These are phyloP conservation scores for Galerina sulciceps DNA, from an alignment of 768 basidiomycete genomes.

Conservation along the genomic window DNA sequence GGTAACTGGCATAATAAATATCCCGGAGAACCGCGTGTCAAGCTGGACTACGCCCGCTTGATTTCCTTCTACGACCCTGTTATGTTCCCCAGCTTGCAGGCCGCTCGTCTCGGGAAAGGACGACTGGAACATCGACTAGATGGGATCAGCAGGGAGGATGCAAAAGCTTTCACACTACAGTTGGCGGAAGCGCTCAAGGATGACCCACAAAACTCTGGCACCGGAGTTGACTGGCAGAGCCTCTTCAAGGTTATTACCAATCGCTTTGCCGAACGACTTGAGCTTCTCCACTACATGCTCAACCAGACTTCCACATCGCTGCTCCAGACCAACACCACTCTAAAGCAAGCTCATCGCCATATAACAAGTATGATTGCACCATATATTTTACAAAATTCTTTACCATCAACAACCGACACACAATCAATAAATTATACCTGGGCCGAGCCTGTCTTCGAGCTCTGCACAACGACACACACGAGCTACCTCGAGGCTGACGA, in stretches of 20 bases:
- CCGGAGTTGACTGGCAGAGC: constrained; percentile 46
- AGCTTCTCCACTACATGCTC: constrained; percentile 40
- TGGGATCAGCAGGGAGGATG: constrained; percentile 33
- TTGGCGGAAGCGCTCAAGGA: constrained; percentile 30
- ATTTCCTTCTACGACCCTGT: constrained; percentile 48
- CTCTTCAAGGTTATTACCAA: constrained; percentile 42
- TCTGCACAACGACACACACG: constrained; percentile 39
- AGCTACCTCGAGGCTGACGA: constrained; percentile 17
- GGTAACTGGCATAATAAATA: constrained; percentile 45
- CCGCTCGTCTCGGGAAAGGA: constrained; percentile 29
- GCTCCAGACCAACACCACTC: constrained; percentile 7
- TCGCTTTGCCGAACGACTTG: constrained; percentile 46
- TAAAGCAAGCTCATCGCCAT: constrained; percentile 29
- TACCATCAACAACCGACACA: constrained; percentile 1
- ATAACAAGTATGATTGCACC: constrained; percentile 34
- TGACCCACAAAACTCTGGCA: constrained; percentile 19
- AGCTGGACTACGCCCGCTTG: constrained; percentile 43
- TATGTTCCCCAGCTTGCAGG: constrained; percentile 40
- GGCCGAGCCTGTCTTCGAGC: constrained; percentile 37
- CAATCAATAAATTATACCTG: constrained; percentile 21
- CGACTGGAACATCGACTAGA: constrained; percentile 40
- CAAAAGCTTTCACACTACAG: constrained; percentile 21
- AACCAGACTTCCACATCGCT: constrained; percentile 19
- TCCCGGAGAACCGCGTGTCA: constrained; percentile 47
- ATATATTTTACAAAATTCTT: constrained; percentile 30